These are phyloP conservation scores for Tetrapisispora phaffii DNA, from an alignment of 805 yeast genomes.

Conservation along the genomic window DNA sequence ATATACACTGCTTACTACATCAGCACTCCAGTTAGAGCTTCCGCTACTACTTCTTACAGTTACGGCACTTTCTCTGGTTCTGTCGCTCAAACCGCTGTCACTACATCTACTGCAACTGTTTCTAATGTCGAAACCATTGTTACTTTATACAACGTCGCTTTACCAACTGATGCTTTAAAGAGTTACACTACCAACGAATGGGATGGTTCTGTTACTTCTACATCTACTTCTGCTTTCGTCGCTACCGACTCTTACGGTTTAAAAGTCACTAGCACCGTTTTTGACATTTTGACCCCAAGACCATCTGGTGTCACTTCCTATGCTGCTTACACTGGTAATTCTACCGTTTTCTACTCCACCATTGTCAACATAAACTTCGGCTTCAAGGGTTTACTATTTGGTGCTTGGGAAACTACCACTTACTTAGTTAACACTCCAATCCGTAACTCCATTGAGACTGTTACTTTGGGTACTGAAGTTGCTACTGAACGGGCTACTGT, in stretches of 20 bases:
- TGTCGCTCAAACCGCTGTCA: neutral
- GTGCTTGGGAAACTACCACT: neutral
- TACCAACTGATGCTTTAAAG: slow-evolving; percentile 2
- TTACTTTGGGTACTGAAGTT: neutral
- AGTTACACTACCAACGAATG: neutral
- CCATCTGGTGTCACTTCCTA: slow-evolving; percentile 2
- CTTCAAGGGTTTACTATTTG: neutral
- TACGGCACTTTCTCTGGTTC: slow-evolving; percentile 3
- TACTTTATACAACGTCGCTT: neutral
- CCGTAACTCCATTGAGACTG: neutral
- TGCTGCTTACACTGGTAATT: slow-evolving; percentile 1
- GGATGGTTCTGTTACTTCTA: neutral
- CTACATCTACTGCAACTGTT: neutral
- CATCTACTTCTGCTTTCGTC: neutral
- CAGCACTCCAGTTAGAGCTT: slow-evolving; percentile 6
- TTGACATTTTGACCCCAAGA: slow-evolving; percentile 6
- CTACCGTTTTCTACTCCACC: neutral
- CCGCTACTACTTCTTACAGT: slow-evolving; percentile 4
- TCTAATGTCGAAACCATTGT: slow-evolving; percentile 1
- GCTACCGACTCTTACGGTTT: slow-evolving; percentile 1
- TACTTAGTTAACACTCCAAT: slow-evolving; percentile 1
- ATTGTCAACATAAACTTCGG: neutral
- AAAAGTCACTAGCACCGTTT: slow-evolving; percentile 3
- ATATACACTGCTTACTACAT: slow-evolving; percentile 5
- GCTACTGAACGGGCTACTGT: neutral